Conservation (phyloP, 352 stramenopile genomes). For the Phytophthora meadii region DNA sequence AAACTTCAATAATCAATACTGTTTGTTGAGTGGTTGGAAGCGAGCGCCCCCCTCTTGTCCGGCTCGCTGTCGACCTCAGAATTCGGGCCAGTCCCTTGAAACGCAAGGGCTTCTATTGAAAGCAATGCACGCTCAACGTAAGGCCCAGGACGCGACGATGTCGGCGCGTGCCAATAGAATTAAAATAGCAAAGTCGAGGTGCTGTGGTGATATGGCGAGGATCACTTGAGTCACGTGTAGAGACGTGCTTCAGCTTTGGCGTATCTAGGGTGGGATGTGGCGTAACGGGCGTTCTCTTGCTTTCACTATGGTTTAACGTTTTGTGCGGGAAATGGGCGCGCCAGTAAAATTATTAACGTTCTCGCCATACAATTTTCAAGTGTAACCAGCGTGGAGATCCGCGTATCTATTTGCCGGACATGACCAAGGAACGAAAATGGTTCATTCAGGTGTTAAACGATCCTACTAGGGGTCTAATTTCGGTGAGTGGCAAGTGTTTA, state of each 20-base stretch:
- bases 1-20: constrained; percentile 7
- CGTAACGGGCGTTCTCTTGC: constrained; percentile 28
- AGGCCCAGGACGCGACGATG: constrained; percentile 10
- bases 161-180: constrained; percentile 9
- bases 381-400: constrained; percentile 4
- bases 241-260: constrained; percentile 24
- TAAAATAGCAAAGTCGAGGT: constrained; percentile 34
- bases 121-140: constrained; percentile 6
- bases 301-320: constrained; percentile 31
- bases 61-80: constrained; percentile 30
- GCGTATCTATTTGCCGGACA: constrained; percentile 28
- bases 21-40: constrained; percentile 31
- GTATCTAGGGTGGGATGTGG: constrained; percentile 16
- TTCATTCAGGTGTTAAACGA: constrained; percentile 17
- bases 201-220: constrained; percentile 11
- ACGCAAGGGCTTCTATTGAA: constrained; percentile 31
- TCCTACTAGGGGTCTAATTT: constrained; percentile 10
- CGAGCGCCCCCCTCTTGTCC: constrained; percentile 13
- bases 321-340: constrained; percentile 16
- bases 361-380: constrained; percentile 29
- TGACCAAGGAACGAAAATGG: constrained; percentile 10
- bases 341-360: constrained; percentile 27
- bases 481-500: constrained; percentile 2
- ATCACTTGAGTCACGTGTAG: constrained; percentile 10
- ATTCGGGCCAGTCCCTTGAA: constrained; percentile 28